Conservation (phyloP, 2,329 filamentous ascomycete genomes). For the Coniochaeta pulveracea region DNA sequence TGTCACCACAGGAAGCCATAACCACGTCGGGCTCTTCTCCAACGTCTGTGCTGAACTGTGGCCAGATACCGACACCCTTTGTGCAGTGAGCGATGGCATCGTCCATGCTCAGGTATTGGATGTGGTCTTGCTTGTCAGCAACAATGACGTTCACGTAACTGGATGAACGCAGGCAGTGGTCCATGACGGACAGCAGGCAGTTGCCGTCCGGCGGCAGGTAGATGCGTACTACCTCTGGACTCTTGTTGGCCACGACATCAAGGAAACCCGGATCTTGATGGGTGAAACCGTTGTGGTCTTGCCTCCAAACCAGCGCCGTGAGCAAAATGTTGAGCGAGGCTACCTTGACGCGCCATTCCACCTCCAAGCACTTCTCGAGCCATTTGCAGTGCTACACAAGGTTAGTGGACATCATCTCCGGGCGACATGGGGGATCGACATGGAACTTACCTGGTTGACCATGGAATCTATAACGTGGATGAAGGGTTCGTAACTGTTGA, state of each 20-base stretch:
- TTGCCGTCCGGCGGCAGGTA: slow-evolving; percentile 75
- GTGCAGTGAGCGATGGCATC: slow-evolving; percentile 65
- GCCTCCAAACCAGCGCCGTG: slow-evolving; percentile 69
- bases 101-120: slow-evolving; percentile 66
- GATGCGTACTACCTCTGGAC: slow-evolving; percentile 67
- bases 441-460: slow-evolving; percentile 54
- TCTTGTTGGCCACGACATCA: slow-evolving; percentile 70
- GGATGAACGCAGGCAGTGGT: slow-evolving; percentile 60
- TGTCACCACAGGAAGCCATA: slow-evolving; percentile 67
- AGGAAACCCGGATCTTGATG: slow-evolving; percentile 75
- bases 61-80: slow-evolving; percentile 70
- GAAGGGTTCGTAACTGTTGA: slow-evolving; percentile 77
- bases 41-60: slow-evolving; percentile 61
- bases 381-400: slow-evolving; percentile 60
- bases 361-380: slow-evolving; percentile 72
- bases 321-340: slow-evolving; percentile 71
- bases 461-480: slow-evolving; percentile 77
- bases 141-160: slow-evolving; percentile 80
- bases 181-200: slow-evolving; percentile 62
- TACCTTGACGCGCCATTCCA: slow-evolving; percentile 64
- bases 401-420: too few species aligned
- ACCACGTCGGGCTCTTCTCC: slow-evolving; percentile 60
- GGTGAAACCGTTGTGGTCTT: slow-evolving; percentile 77
- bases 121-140: slow-evolving; percentile 68
- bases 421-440: neutral